Conservation (phyloP, 257 asterid genomes). For the Nicotiana sylvestris region DNA sequence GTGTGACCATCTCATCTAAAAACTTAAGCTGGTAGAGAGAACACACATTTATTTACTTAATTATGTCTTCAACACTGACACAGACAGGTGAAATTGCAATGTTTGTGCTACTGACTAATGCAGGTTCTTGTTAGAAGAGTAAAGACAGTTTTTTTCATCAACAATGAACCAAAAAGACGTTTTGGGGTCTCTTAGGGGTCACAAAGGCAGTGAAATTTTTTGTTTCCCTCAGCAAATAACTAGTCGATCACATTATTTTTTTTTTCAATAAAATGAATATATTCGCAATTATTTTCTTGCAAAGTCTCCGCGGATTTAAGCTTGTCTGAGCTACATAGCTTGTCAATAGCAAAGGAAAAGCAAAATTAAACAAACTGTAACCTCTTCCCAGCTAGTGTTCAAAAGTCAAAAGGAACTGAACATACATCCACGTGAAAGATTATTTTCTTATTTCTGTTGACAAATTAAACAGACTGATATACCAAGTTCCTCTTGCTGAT, state of each 20-base stretch:
- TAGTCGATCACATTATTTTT: background rate
- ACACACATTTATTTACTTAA: too few relatives aligned
- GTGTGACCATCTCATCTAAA: too few relatives aligned
- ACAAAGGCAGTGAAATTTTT: background rate
- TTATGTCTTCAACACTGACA: background rate
- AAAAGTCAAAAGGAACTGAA: conserved; percentile 3
- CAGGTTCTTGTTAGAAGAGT: background rate
- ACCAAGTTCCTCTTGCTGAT: background rate
- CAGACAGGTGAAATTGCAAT: background rate
- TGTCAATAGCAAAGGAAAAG: background rate
- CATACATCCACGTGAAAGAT: background rate
- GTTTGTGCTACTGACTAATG: background rate
- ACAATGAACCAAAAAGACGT: background rate
- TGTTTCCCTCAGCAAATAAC: background rate
- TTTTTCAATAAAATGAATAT: background rate
- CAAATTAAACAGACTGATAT: background rate
- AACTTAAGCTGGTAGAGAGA: too few relatives aligned
- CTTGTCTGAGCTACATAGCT: background rate
- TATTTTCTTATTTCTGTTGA: background rate
- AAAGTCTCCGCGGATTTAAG: background rate
- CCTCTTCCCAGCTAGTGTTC: background rate
- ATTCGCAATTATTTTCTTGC: background rate
- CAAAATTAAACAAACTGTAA: background rate
- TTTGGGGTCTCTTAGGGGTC: background rate
- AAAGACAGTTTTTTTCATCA: background rate